Conservation (phyloP, 1,284 basidiomycete genomes). For the Athelia sp. region DNA sequence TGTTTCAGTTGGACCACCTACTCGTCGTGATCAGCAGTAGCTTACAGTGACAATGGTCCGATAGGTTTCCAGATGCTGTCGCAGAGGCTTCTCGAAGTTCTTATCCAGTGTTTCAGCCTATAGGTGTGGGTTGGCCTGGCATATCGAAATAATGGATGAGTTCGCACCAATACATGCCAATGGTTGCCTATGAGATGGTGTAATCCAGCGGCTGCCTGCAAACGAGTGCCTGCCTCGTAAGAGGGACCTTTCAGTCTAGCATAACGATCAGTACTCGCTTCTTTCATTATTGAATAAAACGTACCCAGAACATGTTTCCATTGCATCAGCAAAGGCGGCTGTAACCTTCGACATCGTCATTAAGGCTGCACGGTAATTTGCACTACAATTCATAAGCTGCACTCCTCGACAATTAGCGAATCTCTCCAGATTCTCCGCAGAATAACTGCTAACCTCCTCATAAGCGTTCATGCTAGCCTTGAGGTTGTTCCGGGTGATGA, state of each 20-base stretch:
- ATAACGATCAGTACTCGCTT: constrained; percentile 1
- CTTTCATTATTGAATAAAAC: constrained; percentile 19
- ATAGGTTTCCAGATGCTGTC: constrained; percentile 82
- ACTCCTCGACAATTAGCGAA: neutral
- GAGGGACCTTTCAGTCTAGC: constrained; percentile 72
- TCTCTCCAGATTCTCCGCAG: neutral
- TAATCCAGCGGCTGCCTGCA: constrained; percentile 83
- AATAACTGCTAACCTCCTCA: constrained; percentile 56
- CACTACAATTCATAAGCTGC: constrained; percentile 75
- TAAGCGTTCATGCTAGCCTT: constrained; percentile 75
- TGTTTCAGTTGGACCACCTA: constrained; percentile 69
- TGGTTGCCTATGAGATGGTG: constrained; percentile 93
- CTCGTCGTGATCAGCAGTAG: constrained; percentile 6
- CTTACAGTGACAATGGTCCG: constrained; percentile 66
- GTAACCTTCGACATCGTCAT: constrained; percentile 82
- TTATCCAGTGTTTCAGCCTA: constrained; percentile 85
- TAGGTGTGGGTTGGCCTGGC: constrained; percentile 3
- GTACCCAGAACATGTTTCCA: constrained; percentile 79
- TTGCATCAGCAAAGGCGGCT: constrained; percentile 81
- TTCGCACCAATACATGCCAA: constrained; percentile 79
- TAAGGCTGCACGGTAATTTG: constrained; percentile 81
- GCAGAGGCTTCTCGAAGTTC: constrained; percentile 86
- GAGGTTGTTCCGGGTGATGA: constrained; percentile 79
- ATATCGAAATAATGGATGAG: neutral
- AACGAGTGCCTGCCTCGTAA: constrained; percentile 70